These are phyloP conservation scores for Coprinopsis sp. DNA, from an alignment of 768 basidiomycete species.

Conservation along the genomic window DNA sequence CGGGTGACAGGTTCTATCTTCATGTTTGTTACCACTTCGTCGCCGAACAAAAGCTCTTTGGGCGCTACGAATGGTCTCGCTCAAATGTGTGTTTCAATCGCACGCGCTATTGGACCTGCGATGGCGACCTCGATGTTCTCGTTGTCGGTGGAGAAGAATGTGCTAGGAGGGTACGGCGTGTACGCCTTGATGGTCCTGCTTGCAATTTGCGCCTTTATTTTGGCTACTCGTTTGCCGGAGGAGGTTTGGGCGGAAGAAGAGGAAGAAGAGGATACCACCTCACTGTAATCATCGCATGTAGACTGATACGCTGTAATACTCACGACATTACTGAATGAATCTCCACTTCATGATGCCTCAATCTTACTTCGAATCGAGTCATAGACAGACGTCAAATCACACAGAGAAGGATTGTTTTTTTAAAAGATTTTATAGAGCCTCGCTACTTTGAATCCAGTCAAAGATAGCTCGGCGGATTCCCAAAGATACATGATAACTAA, in stretches of 20 bases:
- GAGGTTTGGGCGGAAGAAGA: slow-evolving; percentile 31
- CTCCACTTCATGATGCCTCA: too few species aligned
- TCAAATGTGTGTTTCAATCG: slow-evolving; percentile 44
- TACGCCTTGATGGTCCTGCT: slow-evolving; percentile 39
- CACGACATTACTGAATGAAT: too few species aligned
- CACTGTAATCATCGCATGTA: neutral
- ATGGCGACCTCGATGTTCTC: slow-evolving; percentile 52
- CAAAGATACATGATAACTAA: neutral
- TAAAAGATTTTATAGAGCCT: slow-evolving; percentile 5
- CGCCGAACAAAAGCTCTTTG: slow-evolving; percentile 49
- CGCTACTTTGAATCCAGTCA: slow-evolving; percentile 9
- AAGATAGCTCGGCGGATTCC: slow-evolving; percentile 2
- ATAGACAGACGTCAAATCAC: too few species aligned
- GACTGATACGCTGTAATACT: too few species aligned
- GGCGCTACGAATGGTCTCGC: slow-evolving; percentile 57
- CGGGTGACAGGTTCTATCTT: slow-evolving; percentile 40
- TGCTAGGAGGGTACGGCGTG: slow-evolving; percentile 48
- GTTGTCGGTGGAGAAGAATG: slow-evolving; percentile 42
- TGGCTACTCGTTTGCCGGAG: slow-evolving; percentile 37
- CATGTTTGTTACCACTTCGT: slow-evolving; percentile 48
- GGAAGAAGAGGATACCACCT: slow-evolving; percentile 2
- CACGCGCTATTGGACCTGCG: slow-evolving; percentile 52
- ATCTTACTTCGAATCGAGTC: too few species aligned
- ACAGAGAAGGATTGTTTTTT: neutral
- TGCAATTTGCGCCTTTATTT: slow-evolving; percentile 29